Percentiles rank a stretch among this genome's conserved stretches.
Conservation (phyloP, 441 rosid species). For the Heliophila coronopifolia region DNA sequence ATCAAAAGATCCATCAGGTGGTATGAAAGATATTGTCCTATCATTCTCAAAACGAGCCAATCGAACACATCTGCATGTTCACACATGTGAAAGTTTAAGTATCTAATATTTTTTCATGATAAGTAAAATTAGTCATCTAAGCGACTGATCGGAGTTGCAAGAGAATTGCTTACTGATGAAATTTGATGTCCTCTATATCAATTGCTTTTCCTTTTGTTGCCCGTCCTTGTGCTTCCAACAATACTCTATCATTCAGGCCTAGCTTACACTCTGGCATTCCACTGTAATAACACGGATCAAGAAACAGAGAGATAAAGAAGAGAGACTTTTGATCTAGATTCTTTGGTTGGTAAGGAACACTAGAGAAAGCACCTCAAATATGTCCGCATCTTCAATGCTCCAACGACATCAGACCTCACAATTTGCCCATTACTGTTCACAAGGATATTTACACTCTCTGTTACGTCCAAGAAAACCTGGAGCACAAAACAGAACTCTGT, state of each 20-base stretch:
- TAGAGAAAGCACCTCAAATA: constrained; percentile 38
- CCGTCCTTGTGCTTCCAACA: constrained; percentile 54
- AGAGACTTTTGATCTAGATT: neutral
- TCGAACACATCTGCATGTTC: constrained; percentile 51
- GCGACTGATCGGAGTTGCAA: too few species aligned
- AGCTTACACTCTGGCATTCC: constrained; percentile 74
- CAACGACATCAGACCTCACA: constrained; percentile 57
- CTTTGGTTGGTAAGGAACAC: neutral
- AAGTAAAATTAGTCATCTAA: too few species aligned
- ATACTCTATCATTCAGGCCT: constrained; percentile 51
- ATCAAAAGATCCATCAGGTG: constrained; percentile 98
- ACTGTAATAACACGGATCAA: constrained; percentile 24
- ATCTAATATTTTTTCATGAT: too few species aligned
- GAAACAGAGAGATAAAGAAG: neutral
- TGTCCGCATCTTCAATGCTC: constrained; percentile 65
- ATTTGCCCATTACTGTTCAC: constrained; percentile 68
- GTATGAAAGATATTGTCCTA: constrained; percentile 84
- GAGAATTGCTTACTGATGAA: too few species aligned
- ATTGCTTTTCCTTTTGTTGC: constrained; percentile 60
- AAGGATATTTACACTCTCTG: constrained; percentile 62
- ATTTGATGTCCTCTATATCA: constrained; percentile 61
- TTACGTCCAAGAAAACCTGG: constrained; percentile 68
- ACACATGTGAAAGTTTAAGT: too few species aligned
- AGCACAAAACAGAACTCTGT: too few species aligned
- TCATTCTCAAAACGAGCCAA: constrained; percentile 87